phyloP scores from a whole-genome alignment of 352 stramenopile genomes.

The Globisporangium alternatum region DNA sequence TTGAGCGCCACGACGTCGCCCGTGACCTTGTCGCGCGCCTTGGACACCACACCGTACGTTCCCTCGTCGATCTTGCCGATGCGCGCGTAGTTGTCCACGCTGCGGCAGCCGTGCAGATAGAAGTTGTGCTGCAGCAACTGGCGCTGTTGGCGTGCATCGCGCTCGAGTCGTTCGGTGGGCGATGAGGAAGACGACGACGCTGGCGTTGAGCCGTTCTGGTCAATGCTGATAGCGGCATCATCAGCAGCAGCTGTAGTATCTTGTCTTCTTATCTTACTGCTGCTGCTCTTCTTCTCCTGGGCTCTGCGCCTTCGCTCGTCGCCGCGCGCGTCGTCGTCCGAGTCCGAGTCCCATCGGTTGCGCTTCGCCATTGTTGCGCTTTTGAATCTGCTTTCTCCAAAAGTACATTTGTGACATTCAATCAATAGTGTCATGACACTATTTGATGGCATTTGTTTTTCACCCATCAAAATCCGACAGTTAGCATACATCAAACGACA shows the following conservation, averaged over 20 bases:
- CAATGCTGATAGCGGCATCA: background rate
- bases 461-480: constrained; percentile 7
- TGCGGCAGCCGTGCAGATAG: constrained; percentile 88
- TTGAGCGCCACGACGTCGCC: constrained; percentile 93
- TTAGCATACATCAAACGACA: constrained; percentile 7
- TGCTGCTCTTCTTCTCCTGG: background rate
- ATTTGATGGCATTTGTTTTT: background rate
- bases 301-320: constrained; percentile 11
- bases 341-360: constrained; percentile 71
- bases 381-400: no score
- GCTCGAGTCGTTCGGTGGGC: constrained; percentile 3
- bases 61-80: constrained; percentile 95
- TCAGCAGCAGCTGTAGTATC: background rate
- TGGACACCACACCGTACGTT: constrained; percentile 97
- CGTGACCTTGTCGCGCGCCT: constrained; percentile 87
- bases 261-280: background rate
- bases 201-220: background rate
- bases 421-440: background rate
- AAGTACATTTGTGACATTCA: background rate
- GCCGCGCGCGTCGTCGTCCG: constrained; percentile 21
- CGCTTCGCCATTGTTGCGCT: constrained; percentile 33
- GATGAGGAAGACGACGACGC: background rate
- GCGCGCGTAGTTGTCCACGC: constrained; percentile 93
- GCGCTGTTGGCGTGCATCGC: background rate
- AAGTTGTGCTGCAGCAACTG: constrained; percentile 49